These are phyloP conservation scores for Fistulifera pelliculosa DNA, from an alignment of 108 stramenopile genomes.

Conservation along the genomic window DNA sequence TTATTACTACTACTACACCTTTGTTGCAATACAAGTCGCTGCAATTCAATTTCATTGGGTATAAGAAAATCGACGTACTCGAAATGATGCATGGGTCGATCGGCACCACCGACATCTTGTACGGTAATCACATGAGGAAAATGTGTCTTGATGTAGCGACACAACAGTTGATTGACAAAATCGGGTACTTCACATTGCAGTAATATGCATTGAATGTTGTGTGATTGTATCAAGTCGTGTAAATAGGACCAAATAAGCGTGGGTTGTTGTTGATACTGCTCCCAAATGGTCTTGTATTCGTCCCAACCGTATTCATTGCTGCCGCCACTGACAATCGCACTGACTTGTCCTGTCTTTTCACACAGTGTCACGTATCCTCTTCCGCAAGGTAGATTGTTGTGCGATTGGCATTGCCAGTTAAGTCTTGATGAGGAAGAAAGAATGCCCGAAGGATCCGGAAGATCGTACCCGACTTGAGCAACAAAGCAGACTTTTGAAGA, in stretches of 20 bases:
- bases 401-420: neutral
- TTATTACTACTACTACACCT: neutral
- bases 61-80: conserved; percentile 52
- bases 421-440: conserved; percentile 20
- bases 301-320: conserved; percentile 63
- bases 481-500: conserved; percentile 33
- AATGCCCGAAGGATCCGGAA: conserved; percentile 10
- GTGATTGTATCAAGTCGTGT: conserved; percentile 17
- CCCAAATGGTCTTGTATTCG: conserved; percentile 29
- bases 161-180: conserved; percentile 54
- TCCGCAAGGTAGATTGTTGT: conserved; percentile 40
- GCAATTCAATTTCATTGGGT: conserved; percentile 70
- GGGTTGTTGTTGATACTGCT: conserved; percentile 6
- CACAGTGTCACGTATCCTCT: conserved; percentile 68
- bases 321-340: conserved; percentile 67
- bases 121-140: conserved; percentile 29
- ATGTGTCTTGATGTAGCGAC: conserved; percentile 23
- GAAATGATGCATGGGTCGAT: conserved; percentile 49
- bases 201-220: conserved; percentile 25
- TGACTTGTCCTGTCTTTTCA: conserved; percentile 47
- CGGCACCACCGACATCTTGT: conserved; percentile 75
- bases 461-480: conserved; percentile 68
- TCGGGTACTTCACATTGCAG: conserved; percentile 76
- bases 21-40: conserved; percentile 38
- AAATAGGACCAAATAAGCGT: conserved; percentile 12